These are phyloP conservation scores for Plasmopara muralis DNA, from an alignment of 352 stramenopile genomes.

Conservation along the genomic window DNA sequence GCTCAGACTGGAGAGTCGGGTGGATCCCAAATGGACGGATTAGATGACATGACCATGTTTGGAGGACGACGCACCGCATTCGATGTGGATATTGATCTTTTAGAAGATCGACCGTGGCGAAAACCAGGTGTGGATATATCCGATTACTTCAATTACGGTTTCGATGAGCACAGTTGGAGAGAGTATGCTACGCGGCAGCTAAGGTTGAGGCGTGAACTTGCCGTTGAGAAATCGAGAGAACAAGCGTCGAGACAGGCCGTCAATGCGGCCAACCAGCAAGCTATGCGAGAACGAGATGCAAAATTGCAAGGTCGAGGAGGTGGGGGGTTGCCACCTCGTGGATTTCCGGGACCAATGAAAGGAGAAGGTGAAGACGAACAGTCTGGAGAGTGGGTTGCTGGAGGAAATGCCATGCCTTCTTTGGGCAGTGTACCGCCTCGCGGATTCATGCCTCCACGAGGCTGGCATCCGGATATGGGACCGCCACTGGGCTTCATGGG, in stretches of 20 bases:
- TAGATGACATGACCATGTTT: constrained; percentile 73
- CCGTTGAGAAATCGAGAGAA: constrained; percentile 69
- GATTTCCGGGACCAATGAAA: constrained; percentile 25
- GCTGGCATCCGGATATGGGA: constrained; percentile 68
- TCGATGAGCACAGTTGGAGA: constrained; percentile 81
- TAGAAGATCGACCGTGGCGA: constrained; percentile 89
- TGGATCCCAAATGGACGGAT: constrained; percentile 17
- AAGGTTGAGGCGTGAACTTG: constrained; percentile 54
- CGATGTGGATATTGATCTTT: constrained; percentile 88
- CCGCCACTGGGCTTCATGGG: constrained; percentile 40
- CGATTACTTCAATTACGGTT: constrained; percentile 93
- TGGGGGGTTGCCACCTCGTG: constrained; percentile 19
- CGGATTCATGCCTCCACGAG: constrained; percentile 35
- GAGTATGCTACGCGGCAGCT: constrained; percentile 82
- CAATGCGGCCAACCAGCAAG: constrained; percentile 42
- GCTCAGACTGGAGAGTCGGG: constrained; percentile 15
- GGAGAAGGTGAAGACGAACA: constrained; percentile 16
- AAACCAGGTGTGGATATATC: constrained; percentile 89
- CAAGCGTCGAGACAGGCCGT: constrained; percentile 72
- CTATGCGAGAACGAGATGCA: constrained; percentile 27
- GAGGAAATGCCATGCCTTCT: constrained; percentile 19
- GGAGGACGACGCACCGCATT: constrained; percentile 85
- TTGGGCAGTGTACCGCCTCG: constrained; percentile 21
- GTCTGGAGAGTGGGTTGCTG: constrained; percentile 18
- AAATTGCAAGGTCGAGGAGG: constrained; percentile 26